Conservation (phyloP, 2,329 filamentous ascomycete genomes). For the Pseudogymnoascus sp. region DNA sequence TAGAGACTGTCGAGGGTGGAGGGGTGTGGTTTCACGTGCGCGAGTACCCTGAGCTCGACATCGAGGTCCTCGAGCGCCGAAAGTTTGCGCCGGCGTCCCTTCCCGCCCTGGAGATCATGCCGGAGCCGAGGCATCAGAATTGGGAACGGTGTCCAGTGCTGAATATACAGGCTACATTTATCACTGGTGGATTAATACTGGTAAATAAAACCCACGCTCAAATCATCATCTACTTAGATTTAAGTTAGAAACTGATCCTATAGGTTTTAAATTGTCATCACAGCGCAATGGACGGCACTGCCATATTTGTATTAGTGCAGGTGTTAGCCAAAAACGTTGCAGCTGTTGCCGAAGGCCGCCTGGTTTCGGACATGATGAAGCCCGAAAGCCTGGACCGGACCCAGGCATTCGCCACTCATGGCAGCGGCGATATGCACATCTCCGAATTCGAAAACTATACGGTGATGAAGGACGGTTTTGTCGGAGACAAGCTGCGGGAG, state of each 20-base stretch:
- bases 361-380: not conserved
- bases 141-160: not conserved
- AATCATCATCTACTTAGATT: not conserved
- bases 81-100: not conserved
- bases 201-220: not conserved
- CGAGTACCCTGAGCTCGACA: not conserved
- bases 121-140: not conserved
- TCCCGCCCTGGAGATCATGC: not conserved
- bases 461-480: not conserved
- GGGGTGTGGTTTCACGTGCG: not conserved
- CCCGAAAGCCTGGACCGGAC: not conserved
- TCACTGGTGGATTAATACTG: not conserved
- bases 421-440: not conserved
- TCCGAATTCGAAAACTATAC: not conserved
- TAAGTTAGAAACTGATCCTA: not conserved
- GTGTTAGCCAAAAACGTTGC: not conserved
- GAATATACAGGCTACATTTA: not conserved
- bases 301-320: not conserved
- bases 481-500: not conserved
- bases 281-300: not conserved
- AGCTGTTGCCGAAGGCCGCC: not conserved
- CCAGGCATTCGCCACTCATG: not conserved
- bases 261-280: not conserved
- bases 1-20: not conserved
- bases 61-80: not conserved